A percentile compares a stretch with the other conserved stretches of the same genome.
These are phyloP conservation scores for Takakia lepidozioides DNA, from an alignment of 225 moss, liverwort and hornwort genomes.

Conservation along the genomic window DNA sequence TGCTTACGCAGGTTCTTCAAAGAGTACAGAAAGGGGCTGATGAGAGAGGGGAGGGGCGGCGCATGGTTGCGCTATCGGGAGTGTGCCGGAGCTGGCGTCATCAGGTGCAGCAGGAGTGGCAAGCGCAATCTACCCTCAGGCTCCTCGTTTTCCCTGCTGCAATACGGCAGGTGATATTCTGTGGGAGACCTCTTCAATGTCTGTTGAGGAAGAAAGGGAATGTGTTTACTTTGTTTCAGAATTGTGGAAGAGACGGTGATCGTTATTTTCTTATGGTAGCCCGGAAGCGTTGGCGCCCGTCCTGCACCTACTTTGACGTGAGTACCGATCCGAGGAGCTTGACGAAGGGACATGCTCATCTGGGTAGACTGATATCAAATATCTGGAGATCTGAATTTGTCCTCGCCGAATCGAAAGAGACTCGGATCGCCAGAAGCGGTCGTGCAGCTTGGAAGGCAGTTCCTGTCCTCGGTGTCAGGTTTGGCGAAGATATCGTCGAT, in stretches of 20 bases:
- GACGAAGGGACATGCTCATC: slow-evolving; percentile 22
- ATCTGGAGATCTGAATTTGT: slow-evolving; percentile 70
- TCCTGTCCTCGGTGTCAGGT: slow-evolving; percentile 36
- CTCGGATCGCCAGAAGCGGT: not conserved
- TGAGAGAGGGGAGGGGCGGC: slow-evolving; percentile 58
- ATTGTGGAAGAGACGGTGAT: slow-evolving; percentile 25
- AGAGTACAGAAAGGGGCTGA: slow-evolving; percentile 52
- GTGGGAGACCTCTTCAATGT: slow-evolving; percentile 42
- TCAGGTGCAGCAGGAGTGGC: slow-evolving; percentile 23
- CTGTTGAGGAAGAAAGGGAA: slow-evolving; percentile 51
- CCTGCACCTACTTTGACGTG: slow-evolving; percentile 42
- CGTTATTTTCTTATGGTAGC: slow-evolving; percentile 70
- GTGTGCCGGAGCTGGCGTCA: slow-evolving; percentile 78
- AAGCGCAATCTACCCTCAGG: slow-evolving; percentile 18
- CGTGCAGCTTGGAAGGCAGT: slow-evolving; percentile 6
- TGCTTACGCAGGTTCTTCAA: slow-evolving; percentile 43
- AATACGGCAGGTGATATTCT: slow-evolving; percentile 27
- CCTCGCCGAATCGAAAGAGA: slow-evolving; percentile 24
- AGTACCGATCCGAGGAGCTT: slow-evolving; percentile 37
- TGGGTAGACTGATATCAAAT: slow-evolving; percentile 45
- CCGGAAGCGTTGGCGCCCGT: slow-evolving; percentile 38
- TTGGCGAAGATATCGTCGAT: slow-evolving; percentile 38
- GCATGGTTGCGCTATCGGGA: slow-evolving; percentile 68
- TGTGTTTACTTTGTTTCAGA: slow-evolving; percentile 49
- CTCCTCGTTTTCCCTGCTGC: slow-evolving; percentile 50